Evolutionary conservation across 768 basidiomycete genomes (phyloP), one percentile per base, ranked within the genome.

Genomic region (Paxillus involutus): DNA sequence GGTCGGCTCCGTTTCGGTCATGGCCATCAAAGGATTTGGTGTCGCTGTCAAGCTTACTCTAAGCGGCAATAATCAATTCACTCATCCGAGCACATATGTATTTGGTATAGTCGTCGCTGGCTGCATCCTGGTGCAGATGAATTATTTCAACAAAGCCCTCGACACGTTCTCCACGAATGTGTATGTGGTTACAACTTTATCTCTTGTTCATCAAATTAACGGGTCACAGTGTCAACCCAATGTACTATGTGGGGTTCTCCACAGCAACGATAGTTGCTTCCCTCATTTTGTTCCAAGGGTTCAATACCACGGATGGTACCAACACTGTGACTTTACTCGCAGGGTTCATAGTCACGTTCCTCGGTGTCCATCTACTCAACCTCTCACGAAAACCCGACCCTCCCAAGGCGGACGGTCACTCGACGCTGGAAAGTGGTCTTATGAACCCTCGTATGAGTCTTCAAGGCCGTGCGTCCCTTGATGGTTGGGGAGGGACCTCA

Each of bases 21-120:
- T 99, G 97, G 89, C 94, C 40, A 90, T 98, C 79, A 99, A 99
- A 76, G 96, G 94, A 45, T 94, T 99, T 63, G 97, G 97, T 43
- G 87, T 98, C 44, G 96, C 97, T 3, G 82, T 99, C 64, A 98
- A 98, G 71, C 81, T 99, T 53, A 98, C 94, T 0, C 75, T 98
- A 53, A 80, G 83, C 10, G 95, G 96, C 44, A 91, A 91, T 67
- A 99, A 98, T 71, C 97, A 99, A 71, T 90, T 99, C 66, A 83
- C 88, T 1, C 91, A 94, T 66, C 86, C 89, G 36, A 94, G 91
- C 68, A 99, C 97, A n/a, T 99, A 98, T 70, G 84, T 98, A 24
- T 96, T 98, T 63, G 94, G 85, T 36, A 77, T 92, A 47, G 83
- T 91, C 33, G 88, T 94, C 3, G 80, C 79, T 2, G 72, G 83